phyloP scores from a whole-genome alignment of 2,329 filamentous ascomycete genomes.

The Cladosporium sp. region DNA sequence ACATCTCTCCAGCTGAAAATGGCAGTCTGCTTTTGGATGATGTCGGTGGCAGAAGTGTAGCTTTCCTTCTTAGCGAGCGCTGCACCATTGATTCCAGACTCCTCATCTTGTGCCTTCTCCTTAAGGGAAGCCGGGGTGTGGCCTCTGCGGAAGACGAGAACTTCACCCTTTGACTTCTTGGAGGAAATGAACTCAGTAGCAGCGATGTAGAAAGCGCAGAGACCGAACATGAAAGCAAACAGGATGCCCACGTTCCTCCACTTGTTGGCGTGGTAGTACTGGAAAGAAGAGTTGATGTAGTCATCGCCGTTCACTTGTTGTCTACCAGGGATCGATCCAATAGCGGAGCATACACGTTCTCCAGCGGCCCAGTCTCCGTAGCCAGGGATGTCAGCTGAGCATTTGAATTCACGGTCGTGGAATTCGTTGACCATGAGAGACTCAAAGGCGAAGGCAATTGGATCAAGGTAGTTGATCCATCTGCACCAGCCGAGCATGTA shows the following conservation, averaged over 20 bases:
- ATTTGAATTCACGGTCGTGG: constrained; percentile 56
- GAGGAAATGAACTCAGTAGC: constrained; percentile 45
- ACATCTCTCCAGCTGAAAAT: constrained; percentile 85
- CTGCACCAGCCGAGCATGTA: constrained; percentile 76
- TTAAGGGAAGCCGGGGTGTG: constrained; percentile 50
- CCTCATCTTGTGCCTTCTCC: constrained; percentile 41
- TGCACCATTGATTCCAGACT: constrained; percentile 32
- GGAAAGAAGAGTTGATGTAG: constrained; percentile 30
- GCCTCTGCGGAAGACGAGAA: constrained; percentile 47
- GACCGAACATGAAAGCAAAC: constrained; percentile 40
- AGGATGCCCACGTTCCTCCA: constrained; percentile 48
- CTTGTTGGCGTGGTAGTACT: constrained; percentile 37
- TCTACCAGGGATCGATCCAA: constrained; percentile 39
- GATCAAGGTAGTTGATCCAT: constrained; percentile 80
- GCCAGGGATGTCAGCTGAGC: constrained; percentile 21
- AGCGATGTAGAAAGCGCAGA: constrained; percentile 40
- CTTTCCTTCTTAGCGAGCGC: constrained; percentile 33
- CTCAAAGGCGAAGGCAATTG: constrained; percentile 77
- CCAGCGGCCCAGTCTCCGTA: constrained; percentile 2
- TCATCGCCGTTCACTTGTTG: constrained; percentile 36
- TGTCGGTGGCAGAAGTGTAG: constrained; percentile 38
- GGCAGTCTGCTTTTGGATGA: constrained; percentile 62
- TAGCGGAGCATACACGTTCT: constrained; percentile 37
- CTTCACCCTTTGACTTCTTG: constrained; percentile 50
- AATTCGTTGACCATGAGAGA: constrained; percentile 72